Conservation (phyloP, 2,329 filamentous ascomycete species). For the Ophiocordyceps unilateralis region DNA sequence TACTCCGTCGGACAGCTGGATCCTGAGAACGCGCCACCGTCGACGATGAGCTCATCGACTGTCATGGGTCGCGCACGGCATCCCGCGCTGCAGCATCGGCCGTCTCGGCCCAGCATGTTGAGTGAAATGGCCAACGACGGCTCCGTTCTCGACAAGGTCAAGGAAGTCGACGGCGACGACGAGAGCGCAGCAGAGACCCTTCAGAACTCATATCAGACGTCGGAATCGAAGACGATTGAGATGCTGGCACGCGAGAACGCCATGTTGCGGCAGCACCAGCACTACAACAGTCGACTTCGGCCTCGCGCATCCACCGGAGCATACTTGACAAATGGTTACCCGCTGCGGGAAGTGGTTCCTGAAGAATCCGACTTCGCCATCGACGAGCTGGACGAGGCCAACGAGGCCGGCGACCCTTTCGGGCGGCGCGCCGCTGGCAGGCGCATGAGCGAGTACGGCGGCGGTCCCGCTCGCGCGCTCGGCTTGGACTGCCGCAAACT, state of each 20-base stretch:
- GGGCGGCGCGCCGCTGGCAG: constrained; percentile 28
- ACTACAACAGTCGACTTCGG: constrained; percentile 36
- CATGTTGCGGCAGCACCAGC: constrained; percentile 34
- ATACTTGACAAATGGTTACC: constrained; percentile 39
- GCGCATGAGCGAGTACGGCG: constrained; percentile 40
- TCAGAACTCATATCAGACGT: constrained; percentile 32
- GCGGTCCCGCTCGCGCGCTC: constrained; percentile 26
- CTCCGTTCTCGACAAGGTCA: constrained; percentile 46
- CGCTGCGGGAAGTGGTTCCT: constrained; percentile 40
- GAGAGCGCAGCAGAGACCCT: constrained; percentile 34
- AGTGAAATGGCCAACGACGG: constrained; percentile 54
- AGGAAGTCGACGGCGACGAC: constrained; percentile 52
- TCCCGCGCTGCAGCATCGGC: constrained; percentile 60
- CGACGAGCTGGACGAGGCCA: constrained; percentile 49
- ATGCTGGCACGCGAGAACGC: constrained; percentile 45
- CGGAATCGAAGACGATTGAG: constrained; percentile 46
- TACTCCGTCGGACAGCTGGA: constrained; percentile 90
- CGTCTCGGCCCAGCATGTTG: constrained; percentile 61
- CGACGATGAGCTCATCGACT: constrained; percentile 27
- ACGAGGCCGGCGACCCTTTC: constrained; percentile 30
- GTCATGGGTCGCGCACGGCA: constrained; percentile 38
- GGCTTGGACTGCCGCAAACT: constrained; percentile 43
- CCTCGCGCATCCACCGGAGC: constrained; percentile 39
- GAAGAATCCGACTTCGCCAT: constrained; percentile 58
- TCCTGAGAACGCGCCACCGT: constrained; percentile 33